A percentile compares a stretch with the other conserved stretches of the same genome.
phyloP scores from a whole-genome alignment of 2,329 filamentous ascomycete genomes.

The Myotisia sp. region DNA sequence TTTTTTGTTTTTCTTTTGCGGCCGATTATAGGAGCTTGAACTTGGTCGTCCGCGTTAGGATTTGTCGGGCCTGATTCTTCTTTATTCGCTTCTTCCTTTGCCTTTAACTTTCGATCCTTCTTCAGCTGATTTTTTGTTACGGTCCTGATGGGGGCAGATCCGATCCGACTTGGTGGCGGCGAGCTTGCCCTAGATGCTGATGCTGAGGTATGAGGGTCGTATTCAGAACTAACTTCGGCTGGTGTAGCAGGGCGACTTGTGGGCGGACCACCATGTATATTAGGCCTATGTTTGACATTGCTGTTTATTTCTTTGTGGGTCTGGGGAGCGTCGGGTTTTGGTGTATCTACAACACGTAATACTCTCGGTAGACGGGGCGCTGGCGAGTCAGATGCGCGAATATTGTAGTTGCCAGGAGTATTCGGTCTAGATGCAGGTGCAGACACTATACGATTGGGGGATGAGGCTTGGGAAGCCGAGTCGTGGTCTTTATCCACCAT shows the following conservation, averaged over 20 bases:
- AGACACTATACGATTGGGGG: conserved; percentile 13
- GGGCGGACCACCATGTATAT: conserved; percentile 37
- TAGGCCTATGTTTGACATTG: conserved; percentile 20
- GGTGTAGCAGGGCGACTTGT: conserved; percentile 47
- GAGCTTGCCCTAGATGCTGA: conserved; percentile 48
- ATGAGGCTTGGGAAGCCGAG: conserved; percentile 16
- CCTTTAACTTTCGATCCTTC: conserved; percentile 41
- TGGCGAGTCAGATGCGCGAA: conserved; percentile 27
- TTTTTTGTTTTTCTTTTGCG: conserved; percentile 47
- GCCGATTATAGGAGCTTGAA: conserved; percentile 48
- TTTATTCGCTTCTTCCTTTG: conserved; percentile 32
- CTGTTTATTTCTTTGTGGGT: conserved; percentile 22
- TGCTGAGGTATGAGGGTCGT: conserved; percentile 42
- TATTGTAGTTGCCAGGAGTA: conserved; percentile 29
- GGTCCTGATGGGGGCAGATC: conserved; percentile 44
- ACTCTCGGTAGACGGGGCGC: conserved; percentile 34
- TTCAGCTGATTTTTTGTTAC: conserved; percentile 50
- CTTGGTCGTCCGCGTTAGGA: conserved; percentile 34
- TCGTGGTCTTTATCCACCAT: conserved; percentile 11
- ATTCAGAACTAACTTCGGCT: conserved; percentile 45
- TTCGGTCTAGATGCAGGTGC: conserved; percentile 35
- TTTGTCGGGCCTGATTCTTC: conserved; percentile 23
- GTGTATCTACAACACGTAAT: conserved; percentile 43
- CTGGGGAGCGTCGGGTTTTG: conserved; percentile 28
- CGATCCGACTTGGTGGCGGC: conserved; percentile 40